Percentiles rank a stretch among this genome's conserved stretches.
phyloP scores from a whole-genome alignment of 352 stramenopile species.

The Globisporangium nunn region DNA sequence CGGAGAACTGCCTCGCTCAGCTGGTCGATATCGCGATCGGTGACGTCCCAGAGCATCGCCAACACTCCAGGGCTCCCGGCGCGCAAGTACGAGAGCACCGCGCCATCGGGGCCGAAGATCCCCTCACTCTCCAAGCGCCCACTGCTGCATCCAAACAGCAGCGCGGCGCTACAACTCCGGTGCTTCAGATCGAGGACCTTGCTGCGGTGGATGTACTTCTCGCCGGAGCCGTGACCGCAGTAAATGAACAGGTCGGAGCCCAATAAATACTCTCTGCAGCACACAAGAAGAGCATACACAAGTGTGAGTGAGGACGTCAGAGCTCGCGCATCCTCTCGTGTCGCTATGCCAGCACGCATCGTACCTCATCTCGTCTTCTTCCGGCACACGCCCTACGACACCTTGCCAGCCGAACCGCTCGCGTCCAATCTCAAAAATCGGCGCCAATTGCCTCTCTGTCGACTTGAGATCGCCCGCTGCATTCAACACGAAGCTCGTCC shows the following conservation, averaged over 20 bases:
- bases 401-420: conserved; percentile 42
- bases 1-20: conserved; percentile 58
- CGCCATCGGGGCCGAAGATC: conserved; percentile 92
- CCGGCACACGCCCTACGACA: conserved; percentile 34
- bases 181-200: conserved; percentile 53
- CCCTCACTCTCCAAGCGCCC: conserved; percentile 81
- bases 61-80: conserved; percentile 92
- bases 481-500: conserved; percentile 65
- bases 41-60: conserved; percentile 99
- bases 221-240: conserved; percentile 95
- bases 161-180: conserved; percentile 54
- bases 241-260: conserved; percentile 93
- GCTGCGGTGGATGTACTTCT: conserved; percentile 86
- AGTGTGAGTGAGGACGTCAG: background rate
- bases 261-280: conserved; percentile 33
- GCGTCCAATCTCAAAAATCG: conserved; percentile 33
- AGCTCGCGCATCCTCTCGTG: background rate
- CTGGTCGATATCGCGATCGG: conserved; percentile 97
- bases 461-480: conserved; percentile 60
- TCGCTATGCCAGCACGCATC: conserved; percentile 1
- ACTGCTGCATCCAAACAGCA: conserved; percentile 98
- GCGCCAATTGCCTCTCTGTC: conserved; percentile 51
- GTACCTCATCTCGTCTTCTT: conserved; percentile 47
- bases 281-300: background rate
- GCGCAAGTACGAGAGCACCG: conserved; percentile 91